Conservation (phyloP, 768 basidiomycete species). For the Phylloporus sp. region DNA sequence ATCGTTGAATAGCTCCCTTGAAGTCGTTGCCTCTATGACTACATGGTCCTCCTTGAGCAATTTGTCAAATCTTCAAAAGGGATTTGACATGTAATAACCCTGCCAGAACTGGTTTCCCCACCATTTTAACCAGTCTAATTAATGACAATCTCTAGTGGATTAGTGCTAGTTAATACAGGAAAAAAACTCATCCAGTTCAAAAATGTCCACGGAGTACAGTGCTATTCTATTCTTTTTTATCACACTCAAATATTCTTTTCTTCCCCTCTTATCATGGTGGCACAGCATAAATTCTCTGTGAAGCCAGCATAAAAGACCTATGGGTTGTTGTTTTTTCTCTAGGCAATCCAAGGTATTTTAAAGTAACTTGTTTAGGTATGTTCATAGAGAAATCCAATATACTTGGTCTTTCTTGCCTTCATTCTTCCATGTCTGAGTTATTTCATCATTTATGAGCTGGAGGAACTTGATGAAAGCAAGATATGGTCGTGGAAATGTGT, state of each 20-base stretch:
- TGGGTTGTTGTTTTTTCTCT: neutral
- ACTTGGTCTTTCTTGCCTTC: neutral
- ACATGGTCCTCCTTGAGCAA: neutral
- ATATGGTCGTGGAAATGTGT: neutral
- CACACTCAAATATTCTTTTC: neutral
- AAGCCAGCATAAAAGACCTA: neutral
- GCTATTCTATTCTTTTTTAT: neutral
- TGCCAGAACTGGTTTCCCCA: neutral
- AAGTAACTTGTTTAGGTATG: neutral
- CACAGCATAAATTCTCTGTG: slow-evolving; percentile 9
- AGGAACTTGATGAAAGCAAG: neutral
- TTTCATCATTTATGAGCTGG: neutral
- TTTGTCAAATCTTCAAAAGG: neutral
- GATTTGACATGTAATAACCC: neutral
- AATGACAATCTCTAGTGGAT: too few species aligned
- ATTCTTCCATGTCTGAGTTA: neutral
- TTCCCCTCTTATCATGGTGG: neutral
- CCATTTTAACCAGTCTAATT: neutral
- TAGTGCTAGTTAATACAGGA: too few species aligned
- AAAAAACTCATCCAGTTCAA: neutral
- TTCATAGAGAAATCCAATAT: slow-evolving; percentile 1
- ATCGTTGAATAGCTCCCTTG: neutral
- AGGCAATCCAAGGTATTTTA: neutral
- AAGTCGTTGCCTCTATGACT: neutral
- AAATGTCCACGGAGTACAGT: neutral